These are phyloP conservation scores for Polyplosphaeria fusca DNA, from an alignment of 495 filamentous ascomycete species.

Conservation along the genomic window DNA sequence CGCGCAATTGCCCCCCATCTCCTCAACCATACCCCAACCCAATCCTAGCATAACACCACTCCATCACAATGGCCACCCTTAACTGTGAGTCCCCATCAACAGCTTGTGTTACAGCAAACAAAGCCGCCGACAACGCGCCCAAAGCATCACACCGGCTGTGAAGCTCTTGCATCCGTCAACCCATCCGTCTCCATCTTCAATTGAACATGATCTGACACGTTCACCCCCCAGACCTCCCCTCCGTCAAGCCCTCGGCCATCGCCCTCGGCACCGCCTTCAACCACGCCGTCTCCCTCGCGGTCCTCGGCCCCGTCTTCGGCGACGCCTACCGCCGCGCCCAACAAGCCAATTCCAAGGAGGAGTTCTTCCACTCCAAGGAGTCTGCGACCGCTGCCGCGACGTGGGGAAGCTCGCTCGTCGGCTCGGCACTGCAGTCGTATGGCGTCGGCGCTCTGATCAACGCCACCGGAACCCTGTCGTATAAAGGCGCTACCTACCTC, in stretches of 20 bases:
- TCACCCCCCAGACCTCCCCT: slow-evolving; percentile 67
- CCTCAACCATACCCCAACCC: slow-evolving; percentile 1
- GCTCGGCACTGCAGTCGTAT: slow-evolving; percentile 87
- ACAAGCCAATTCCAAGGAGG: slow-evolving; percentile 88
- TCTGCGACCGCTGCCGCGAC: slow-evolving; percentile 80
- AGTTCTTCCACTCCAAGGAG: slow-evolving; percentile 91
- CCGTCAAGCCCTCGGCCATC: slow-evolving; percentile 97
- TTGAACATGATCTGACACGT: neutral
- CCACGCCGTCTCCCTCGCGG: slow-evolving; percentile 74
- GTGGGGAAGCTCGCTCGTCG: slow-evolving; percentile 85
- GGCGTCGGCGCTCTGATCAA: slow-evolving; percentile 95
- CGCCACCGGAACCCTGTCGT: slow-evolving; percentile 86
- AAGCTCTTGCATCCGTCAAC: neutral
- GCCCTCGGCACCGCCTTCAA: slow-evolving; percentile 94
- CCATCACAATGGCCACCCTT: slow-evolving; percentile 57
- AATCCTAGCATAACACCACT: slow-evolving; percentile 13
- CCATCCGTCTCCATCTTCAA: slow-evolving; percentile 8
- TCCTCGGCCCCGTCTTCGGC: slow-evolving; percentile 87
- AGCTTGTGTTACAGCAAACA: neutral
- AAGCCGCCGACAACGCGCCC: neutral
- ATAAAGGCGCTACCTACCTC: slow-evolving; percentile 95
- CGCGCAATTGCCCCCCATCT: too few relatives aligned
- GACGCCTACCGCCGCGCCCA: slow-evolving; percentile 93
- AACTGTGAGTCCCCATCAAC: slow-evolving; percentile 55
- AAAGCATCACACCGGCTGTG: neutral